Conservation (phyloP, 2,329 filamentous ascomycete species). For the Pestalotiopsis sp. region DNA sequence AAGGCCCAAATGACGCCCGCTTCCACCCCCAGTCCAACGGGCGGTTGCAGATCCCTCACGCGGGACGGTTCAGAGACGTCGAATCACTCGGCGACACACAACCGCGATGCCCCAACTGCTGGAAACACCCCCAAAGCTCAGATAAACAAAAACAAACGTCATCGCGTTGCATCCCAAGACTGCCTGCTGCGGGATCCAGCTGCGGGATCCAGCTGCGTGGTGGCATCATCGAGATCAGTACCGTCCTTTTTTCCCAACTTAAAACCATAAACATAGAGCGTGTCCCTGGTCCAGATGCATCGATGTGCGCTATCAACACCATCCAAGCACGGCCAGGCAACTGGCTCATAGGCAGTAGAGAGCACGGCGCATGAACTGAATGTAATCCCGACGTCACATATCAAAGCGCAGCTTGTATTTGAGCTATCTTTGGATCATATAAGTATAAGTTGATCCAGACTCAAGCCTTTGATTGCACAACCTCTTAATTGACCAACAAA, state of each 20-base stretch:
- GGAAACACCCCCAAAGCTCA: background rate
- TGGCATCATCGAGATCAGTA: background rate
- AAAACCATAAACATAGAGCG: no score
- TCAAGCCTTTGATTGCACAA: no score
- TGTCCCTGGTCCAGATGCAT: no score
- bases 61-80: background rate
- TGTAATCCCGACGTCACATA: no score
- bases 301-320: no score
- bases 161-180: background rate
- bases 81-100: slow-evolving; percentile 1
- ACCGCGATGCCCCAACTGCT: background rate
- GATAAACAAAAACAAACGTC: slow-evolving; percentile 5
- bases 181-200: background rate
- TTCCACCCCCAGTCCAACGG: background rate
- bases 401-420: no score
- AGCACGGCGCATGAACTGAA: no score
- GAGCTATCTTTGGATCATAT: no score
- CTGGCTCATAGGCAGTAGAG: no score
- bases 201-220: background rate
- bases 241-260: background rate
- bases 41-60: background rate
- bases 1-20: slow-evolving; percentile 5
- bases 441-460: no score
- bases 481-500: no score
- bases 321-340: no score